Base-by-base conservation (phyloP, 352 stramenopile species). In the Globisporangium megalacanthum region DNA sequence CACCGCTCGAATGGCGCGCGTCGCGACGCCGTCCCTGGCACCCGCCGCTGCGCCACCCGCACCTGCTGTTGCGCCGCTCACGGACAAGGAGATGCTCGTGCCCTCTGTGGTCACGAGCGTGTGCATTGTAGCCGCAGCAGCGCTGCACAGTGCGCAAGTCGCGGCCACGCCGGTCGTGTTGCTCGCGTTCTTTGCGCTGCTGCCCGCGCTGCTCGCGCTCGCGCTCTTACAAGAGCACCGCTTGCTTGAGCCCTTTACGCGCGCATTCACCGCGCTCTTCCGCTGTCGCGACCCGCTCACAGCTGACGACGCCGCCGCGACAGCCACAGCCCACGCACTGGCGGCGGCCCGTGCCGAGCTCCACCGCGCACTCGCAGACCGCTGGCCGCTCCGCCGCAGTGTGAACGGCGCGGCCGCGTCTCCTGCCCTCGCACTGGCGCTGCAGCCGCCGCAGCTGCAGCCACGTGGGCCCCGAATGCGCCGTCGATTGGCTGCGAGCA, bases 101-200 rank as follows among this genome's bases (percentile, higher is more conserved):
- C 63, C 67, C 46, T 75, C 66, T 25, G 31, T 68, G 11, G 22
- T 57, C 41, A 70, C 63, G 39, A 75, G 57, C 42, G 56, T 31
- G 8, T 54, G 58, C 6, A 29, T 75, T 10, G 47, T 68, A 47
- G 33, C 47, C 4, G 46, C 45, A 19, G 19, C 70, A 8, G 62
- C 25, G 15, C 54, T 42, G 19, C 20, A 47, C 11, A 58, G 58
- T 25, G 45, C 62, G 22, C 29, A 52, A 13, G 44, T 68, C 13
- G 61, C 56, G 31, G 44, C 70, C 10, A 52, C 60, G 5, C 39
- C 75, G 19, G 39, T 61, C 11, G 52, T 82, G n/a, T 65, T 58
- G 2, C 60, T 83, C n/a, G 45, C 56, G 29, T 87, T 87, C 62
- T 81, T 85, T 53, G 65, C 73, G 33, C 48, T 87, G 39, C 53